A percentile compares a stretch with the other conserved stretches of the same genome.
Conservation (phyloP, 129 eudicot species). For the Cynara cardunculus region DNA sequence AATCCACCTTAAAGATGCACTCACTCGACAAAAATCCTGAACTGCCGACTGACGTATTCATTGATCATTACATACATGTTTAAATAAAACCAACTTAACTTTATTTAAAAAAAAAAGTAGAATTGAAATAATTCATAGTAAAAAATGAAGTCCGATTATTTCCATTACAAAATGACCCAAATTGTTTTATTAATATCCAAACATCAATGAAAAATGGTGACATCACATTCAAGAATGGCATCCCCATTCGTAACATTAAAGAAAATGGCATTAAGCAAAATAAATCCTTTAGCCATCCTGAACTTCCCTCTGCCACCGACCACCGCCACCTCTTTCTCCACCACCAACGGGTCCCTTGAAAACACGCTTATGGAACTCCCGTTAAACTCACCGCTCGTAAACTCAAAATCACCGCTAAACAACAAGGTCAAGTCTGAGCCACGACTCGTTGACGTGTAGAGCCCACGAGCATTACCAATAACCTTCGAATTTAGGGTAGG, state of each 20-base stretch:
- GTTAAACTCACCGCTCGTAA: conserved; percentile 43
- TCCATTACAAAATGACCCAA: not conserved
- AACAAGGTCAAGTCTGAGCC: conserved; percentile 31
- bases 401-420: conserved; percentile 40
- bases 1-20: too few relatives aligned
- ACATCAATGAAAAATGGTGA: conserved; percentile 30
- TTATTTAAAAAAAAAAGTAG: too few relatives aligned
- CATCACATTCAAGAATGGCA: conserved; percentile 38
- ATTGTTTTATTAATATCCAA: not conserved
- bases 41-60: too few relatives aligned
- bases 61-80: too few relatives aligned
- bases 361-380: conserved; percentile 50
- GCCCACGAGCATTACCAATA: conserved; percentile 45
- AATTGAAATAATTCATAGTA: not conserved
- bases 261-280: conserved; percentile 11
- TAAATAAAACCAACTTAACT: not conserved
- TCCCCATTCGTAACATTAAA: conserved; percentile 21
- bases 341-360: conserved; percentile 45
- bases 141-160: not conserved
- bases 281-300: conserved; percentile 45
- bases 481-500: conserved; percentile 22
- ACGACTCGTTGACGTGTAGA: conserved; percentile 36
- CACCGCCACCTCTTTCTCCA: conserved; percentile 43
- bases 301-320: conserved; percentile 56
- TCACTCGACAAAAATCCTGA: too few relatives aligned